These are phyloP conservation scores for Exophiala sp. DNA, from an alignment of 2,329 filamentous ascomycete species.

Conservation along the genomic window DNA sequence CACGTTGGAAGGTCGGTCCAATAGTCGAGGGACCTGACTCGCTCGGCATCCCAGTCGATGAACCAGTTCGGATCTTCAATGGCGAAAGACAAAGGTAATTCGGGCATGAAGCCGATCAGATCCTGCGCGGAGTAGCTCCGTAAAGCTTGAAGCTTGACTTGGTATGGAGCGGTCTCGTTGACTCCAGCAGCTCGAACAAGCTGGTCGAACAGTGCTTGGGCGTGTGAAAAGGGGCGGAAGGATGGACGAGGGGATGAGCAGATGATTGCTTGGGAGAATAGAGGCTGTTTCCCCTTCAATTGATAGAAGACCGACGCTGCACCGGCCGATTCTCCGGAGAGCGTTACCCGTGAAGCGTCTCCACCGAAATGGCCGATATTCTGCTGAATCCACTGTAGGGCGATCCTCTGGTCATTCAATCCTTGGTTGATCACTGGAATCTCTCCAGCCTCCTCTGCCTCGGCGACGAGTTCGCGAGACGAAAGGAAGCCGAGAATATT, in stretches of 20 bases:
- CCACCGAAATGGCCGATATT: constrained; percentile 40
- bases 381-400: constrained; percentile 36
- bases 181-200: constrained; percentile 34
- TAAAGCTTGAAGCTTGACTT: constrained; percentile 36
- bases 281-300: neutral
- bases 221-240: constrained; percentile 26
- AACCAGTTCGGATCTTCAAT: constrained; percentile 1
- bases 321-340: constrained; percentile 46
- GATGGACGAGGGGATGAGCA: constrained; percentile 1
- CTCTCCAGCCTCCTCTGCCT: neutral
- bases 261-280: constrained; percentile 6
- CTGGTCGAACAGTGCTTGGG: constrained; percentile 34
- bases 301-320: constrained; percentile 26
- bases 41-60: neutral
- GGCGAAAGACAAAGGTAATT: neutral
- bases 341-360: constrained; percentile 35
- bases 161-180: constrained; percentile 40
- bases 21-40: neutral
- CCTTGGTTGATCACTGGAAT: constrained; percentile 39
- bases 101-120: neutral
- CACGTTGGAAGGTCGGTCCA: neutral
- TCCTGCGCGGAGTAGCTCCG: neutral
- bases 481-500: constrained; percentile 33
- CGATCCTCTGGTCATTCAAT: constrained; percentile 37
- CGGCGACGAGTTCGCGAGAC: constrained; percentile 1